Conservation (phyloP, 2,329 filamentous ascomycete genomes). For the Fusarium torulosum region DNA sequence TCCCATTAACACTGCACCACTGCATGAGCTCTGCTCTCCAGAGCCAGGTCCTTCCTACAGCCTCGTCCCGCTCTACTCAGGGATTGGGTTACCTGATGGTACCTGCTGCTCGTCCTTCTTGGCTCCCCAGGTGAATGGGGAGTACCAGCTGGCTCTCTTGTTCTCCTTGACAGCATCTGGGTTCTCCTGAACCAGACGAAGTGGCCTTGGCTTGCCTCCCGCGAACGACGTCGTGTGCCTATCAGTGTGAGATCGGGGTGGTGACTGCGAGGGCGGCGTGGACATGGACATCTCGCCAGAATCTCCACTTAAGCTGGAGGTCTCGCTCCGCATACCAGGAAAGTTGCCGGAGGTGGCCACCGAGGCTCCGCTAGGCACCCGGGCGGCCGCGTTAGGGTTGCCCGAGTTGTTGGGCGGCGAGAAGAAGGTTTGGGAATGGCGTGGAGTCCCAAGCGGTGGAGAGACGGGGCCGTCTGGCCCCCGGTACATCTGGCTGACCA, state of each 20-base stretch:
- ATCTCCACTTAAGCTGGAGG: slow-evolving; percentile 75
- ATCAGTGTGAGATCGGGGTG: slow-evolving; percentile 63
- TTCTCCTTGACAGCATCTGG: slow-evolving; percentile 63
- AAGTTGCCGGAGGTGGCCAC: slow-evolving; percentile 70
- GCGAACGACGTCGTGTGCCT: slow-evolving; percentile 68
- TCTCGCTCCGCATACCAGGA: slow-evolving; percentile 76
- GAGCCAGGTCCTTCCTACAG: slow-evolving; percentile 11
- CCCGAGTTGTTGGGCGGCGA: slow-evolving; percentile 61
- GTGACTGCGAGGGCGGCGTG: slow-evolving; percentile 65
- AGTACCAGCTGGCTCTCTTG: slow-evolving; percentile 73
- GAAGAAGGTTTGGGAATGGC: slow-evolving; percentile 75
- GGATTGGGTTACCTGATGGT: slow-evolving; percentile 50
- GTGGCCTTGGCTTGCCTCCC: slow-evolving; percentile 81
- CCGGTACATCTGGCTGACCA: slow-evolving; percentile 92
- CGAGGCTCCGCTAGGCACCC: slow-evolving; percentile 65
- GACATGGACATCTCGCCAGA: slow-evolving; percentile 63
- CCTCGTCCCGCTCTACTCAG: slow-evolving; percentile 49
- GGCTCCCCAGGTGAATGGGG: slow-evolving; percentile 66
- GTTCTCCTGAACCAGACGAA: slow-evolving; percentile 89
- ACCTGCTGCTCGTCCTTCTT: slow-evolving; percentile 63
- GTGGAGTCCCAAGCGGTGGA: slow-evolving; percentile 67
- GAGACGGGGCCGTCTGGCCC: slow-evolving; percentile 75
- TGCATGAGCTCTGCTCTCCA: slow-evolving; percentile 9
- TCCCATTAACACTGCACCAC: slow-evolving; percentile 38
- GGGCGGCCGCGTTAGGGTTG: slow-evolving; percentile 64